Evolutionary conservation across 2,329 filamentous ascomycete genomes (phyloP).

Genomic region (Davidsoniella eucalypti): DNA sequence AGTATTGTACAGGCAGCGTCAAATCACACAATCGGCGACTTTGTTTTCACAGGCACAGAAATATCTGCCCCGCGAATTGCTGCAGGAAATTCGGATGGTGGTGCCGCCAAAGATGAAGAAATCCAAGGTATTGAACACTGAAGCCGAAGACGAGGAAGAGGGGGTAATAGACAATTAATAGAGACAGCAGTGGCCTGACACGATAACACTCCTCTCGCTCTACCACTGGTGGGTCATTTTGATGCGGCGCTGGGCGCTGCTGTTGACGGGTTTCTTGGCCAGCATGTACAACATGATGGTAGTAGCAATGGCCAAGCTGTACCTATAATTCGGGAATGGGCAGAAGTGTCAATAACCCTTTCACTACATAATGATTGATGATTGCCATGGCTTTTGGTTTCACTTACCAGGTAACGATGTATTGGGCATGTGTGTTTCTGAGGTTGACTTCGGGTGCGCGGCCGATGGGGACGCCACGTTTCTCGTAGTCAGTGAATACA

Average conservation of each 20-base stretch:
- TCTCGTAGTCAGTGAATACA: conserved; percentile 55
- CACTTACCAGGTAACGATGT: conserved; percentile 93
- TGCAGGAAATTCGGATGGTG: conserved; percentile 67
- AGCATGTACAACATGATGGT: conserved; percentile 96
- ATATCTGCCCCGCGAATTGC: conserved; percentile 63
- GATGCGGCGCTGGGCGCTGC: conserved; percentile 55
- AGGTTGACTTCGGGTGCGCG: conserved; percentile 78
- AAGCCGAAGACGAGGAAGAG: conserved; percentile 25
- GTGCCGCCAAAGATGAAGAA: conserved; percentile 35
- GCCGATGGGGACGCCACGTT: conserved; percentile 77
- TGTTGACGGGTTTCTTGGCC: conserved; percentile 59
- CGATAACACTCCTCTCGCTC: not conserved
- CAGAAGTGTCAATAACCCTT: not conserved
- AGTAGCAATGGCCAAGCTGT: conserved; percentile 68
- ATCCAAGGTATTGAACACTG: conserved; percentile 21
- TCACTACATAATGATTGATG: conserved; percentile 3
- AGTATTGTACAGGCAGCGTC: conserved; percentile 49
- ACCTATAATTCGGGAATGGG: conserved; percentile 39
- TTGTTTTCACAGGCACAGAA: conserved; percentile 74
- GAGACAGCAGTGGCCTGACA: conserved; percentile 16
- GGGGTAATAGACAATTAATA: conserved; percentile 17
- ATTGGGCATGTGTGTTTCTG: conserved; percentile 92
- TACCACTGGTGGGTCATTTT: conserved; percentile 62
- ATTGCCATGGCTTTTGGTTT: not conserved
- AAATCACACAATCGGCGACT: conserved; percentile 53